These are phyloP conservation scores for Nicotiana tomentosiformis DNA, from an alignment of 257 asterid species.

Conservation along the genomic window DNA sequence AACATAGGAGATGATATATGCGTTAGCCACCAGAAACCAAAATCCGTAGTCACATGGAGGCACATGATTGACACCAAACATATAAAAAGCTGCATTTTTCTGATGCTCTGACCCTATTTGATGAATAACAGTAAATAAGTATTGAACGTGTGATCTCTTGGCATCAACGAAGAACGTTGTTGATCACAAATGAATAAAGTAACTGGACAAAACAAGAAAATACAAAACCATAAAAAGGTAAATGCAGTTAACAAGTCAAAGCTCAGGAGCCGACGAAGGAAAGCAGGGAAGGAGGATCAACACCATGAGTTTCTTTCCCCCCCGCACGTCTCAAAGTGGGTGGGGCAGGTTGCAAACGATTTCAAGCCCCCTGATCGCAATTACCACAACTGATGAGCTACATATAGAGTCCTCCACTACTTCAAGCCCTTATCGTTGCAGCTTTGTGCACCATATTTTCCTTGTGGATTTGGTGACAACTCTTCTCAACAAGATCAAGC, in stretches of 20 bases:
- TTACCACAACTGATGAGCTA: not conserved
- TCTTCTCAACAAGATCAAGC: constrained; percentile 98
- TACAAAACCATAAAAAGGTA: not conserved
- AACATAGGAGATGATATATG: not conserved
- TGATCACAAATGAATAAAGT: not conserved
- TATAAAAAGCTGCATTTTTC: not conserved
- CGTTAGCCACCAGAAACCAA: not conserved
- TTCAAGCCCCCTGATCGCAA: not conserved
- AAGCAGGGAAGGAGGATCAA: not conserved
- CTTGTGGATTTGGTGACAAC: constrained; percentile 99
- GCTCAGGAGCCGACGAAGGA: not conserved
- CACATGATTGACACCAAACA: not conserved
- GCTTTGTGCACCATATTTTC: constrained; percentile 95
- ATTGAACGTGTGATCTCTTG: not conserved
- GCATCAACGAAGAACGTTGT: not conserved
- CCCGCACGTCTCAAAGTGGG: not conserved
- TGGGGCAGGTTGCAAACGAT: not conserved
- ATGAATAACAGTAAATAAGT: not conserved
- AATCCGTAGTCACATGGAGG: not conserved
- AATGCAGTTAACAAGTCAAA: not conserved
- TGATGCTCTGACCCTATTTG: not conserved
- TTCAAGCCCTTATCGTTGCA: constrained; percentile 55
- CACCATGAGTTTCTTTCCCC: not conserved
- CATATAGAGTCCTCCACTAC: not conserved
- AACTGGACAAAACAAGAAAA: not conserved